These are phyloP conservation scores for Sarcomyxa edulis DNA, from an alignment of 768 basidiomycete species.

Conservation along the genomic window DNA sequence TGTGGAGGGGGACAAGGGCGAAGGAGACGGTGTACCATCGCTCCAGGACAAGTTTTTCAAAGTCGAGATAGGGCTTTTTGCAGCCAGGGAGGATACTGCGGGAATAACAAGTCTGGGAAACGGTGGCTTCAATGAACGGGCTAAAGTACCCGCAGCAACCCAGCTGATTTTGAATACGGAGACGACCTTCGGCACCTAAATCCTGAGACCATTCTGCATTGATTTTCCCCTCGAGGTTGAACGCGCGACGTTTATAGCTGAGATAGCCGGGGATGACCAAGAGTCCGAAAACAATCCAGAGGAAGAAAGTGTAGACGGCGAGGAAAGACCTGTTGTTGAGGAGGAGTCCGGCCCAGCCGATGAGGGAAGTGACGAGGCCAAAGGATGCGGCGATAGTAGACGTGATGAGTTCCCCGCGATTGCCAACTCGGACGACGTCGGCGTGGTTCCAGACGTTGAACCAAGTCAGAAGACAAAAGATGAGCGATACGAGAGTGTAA, in stretches of 20 bases:
- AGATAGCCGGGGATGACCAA: conserved; percentile 74
- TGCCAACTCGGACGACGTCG: conserved; percentile 69
- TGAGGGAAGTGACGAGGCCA: conserved; percentile 57
- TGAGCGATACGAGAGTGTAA: conserved; percentile 57
- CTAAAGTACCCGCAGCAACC: conserved; percentile 79
- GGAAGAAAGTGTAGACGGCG: conserved; percentile 69
- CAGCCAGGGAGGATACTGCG: conserved; percentile 70
- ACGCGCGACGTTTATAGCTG: conserved; percentile 67
- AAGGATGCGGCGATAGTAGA: conserved; percentile 62
- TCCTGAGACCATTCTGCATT: conserved; percentile 70
- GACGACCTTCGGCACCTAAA: conserved; percentile 53
- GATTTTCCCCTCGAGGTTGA: conserved; percentile 80
- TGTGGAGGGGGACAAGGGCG: conserved; percentile 61
- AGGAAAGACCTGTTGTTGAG: conserved; percentile 84
- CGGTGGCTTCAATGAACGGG: conserved; percentile 76
- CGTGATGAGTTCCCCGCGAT: conserved; percentile 59
- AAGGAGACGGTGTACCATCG: conserved; percentile 67
- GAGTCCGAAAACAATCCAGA: conserved; percentile 70
- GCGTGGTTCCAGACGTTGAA: conserved; percentile 67
- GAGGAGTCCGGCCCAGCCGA: conserved; percentile 77
- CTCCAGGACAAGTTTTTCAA: conserved; percentile 48
- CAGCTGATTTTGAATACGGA: conserved; percentile 69
- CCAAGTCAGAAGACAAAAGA: conserved; percentile 71
- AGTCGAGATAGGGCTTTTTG: conserved; percentile 56
- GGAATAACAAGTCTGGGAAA: conserved; percentile 70